Evolutionary conservation across 1,284 basidiomycete genomes (phyloP), one percentile per base, ranked within the genome.

Genomic region (Cutaneotrichosporon dermatis): DNA sequence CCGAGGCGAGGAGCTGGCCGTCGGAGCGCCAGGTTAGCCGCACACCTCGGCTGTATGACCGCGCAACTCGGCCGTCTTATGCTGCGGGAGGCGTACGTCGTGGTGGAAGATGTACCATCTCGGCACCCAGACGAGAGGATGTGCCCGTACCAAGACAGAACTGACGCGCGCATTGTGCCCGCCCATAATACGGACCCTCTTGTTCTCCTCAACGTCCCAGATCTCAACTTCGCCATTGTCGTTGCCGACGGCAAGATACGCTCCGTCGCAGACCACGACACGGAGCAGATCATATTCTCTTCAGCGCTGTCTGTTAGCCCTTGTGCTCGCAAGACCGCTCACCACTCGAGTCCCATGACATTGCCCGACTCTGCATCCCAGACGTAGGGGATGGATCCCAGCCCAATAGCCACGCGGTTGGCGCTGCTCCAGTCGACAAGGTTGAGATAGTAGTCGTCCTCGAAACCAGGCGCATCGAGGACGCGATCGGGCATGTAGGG

Each of bases 371-470:
- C 90, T 0, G 93, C 94, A 66, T 87, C 88, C 96, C 95, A 99
- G 55, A 95, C 85, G 76, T 94, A 98, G 0, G 88, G 89, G 53
- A 83, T 82, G 46, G 87, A 85, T 36, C 86, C 88, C 4, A 97
- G 83, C 0, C 89, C 93, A 59, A 97, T 92, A 1, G 89, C 92
- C 4, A 98, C 85, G 39, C 88, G 80, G 77, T 99, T 98, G 60
- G 85, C 84, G 37, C 83, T 83, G 41, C 88, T 89, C 95, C 95
- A 99, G 46, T 88, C 85, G 58, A 98, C 79, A 40, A 99, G 82
- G 75, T 99, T 99, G 69, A 97, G 86, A 76, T 99, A 99, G 77
- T 96, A 99, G 78, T 99, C 96, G 68, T 98, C 92, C 44, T 89
- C 84, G 81, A 97, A 89, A 1, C 90, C 92, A 0, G 94, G 93